Base-by-base conservation (phyloP, 2,329 filamentous ascomycete genomes). In the Trichoderma endophyticum region DNA sequence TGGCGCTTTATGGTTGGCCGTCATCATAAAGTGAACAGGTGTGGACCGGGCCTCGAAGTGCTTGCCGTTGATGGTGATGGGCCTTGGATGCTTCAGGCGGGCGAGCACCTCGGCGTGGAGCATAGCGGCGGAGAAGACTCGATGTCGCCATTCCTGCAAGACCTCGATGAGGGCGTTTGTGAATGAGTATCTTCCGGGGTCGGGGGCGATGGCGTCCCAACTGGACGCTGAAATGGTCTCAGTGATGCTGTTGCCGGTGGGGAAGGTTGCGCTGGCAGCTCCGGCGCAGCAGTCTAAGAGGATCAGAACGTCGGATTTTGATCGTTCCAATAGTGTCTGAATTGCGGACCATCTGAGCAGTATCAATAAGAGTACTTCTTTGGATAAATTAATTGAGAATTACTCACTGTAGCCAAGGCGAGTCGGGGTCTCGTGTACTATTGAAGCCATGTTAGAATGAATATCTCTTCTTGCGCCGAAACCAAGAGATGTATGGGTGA, bases 1-100 rank as follows among this genome's bases (percentile, higher is more conserved):
- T 0, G 86, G 86, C 1, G 86, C 86, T 72, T 83, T 87, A 76
- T 89, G 87, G 72, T 89, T 88, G 21, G 86, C 83, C 2, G 88
- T 89, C 87, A 89, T 89, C 86, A 89, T 89, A 75, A 89, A 89
- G 75, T 90, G 88, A 5, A 89, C 86, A 0, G 88, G 87, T 0
- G 88, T 89, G 2, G 87, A 87, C 51, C 87, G 84, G 43, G 86
- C 86, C 75, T 89, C 87, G 61, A 88, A 88, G 21, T 85, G 83
- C 78, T 85, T 87, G 67, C 88, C 88, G 74, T 89, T 88, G 75
- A 87, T 85, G 71, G 85, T 83, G 74, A 88, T 86, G 24, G 87
- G 87, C 8, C 87, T 82, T 6, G 88, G 88, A 73, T 89, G 88
- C 75, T 89, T 90, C 2, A 90, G 77, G 3, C 87, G 86, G n/a